These are phyloP conservation scores for Psilocybe subaeruginosa DNA, from an alignment of 768 basidiomycete genomes.

Conservation along the genomic window DNA sequence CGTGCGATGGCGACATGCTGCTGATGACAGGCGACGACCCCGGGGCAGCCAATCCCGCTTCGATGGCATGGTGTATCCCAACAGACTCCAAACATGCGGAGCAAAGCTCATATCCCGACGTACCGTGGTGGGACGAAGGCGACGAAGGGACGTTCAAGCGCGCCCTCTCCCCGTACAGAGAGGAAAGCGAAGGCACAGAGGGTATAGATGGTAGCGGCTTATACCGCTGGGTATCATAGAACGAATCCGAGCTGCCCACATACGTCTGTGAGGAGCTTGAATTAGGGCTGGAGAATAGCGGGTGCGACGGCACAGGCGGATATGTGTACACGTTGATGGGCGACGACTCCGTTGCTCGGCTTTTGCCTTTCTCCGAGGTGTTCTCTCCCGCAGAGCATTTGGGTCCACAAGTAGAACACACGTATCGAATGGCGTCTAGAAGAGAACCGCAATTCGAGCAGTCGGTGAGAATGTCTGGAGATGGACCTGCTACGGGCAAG, in stretches of 20 bases:
- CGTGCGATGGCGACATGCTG: conserved; percentile 51
- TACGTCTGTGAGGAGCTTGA: conserved; percentile 42
- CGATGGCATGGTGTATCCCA: conserved; percentile 79
- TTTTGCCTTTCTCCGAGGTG: conserved; percentile 51
- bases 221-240: conserved; percentile 30
- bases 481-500: conserved; percentile 49
- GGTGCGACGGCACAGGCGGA: conserved; percentile 25
- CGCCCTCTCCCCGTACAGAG: conserved; percentile 21
- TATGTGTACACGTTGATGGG: conserved; percentile 36
- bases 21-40: conserved; percentile 46
- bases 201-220: conserved; percentile 48
- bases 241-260: conserved; percentile 33
- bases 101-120: conserved; percentile 83
- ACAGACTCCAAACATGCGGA: conserved; percentile 74
- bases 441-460: conserved; percentile 82
- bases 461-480: conserved; percentile 67
- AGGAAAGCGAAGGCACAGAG: conserved; percentile 33
- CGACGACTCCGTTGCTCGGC: conserved; percentile 46
- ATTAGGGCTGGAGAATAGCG: conserved; percentile 29
- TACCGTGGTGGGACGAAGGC: conserved; percentile 21
- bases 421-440: conserved; percentile 85
- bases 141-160: conserved; percentile 22
- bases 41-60: conserved; percentile 50
- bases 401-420: conserved; percentile 88
- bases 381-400: conserved; percentile 49